Evolutionary conservation across 2,329 filamentous ascomycete genomes (phyloP), one percentile per base, ranked within the genome.

Genomic region (Sclerotinia glacialis): DNA sequence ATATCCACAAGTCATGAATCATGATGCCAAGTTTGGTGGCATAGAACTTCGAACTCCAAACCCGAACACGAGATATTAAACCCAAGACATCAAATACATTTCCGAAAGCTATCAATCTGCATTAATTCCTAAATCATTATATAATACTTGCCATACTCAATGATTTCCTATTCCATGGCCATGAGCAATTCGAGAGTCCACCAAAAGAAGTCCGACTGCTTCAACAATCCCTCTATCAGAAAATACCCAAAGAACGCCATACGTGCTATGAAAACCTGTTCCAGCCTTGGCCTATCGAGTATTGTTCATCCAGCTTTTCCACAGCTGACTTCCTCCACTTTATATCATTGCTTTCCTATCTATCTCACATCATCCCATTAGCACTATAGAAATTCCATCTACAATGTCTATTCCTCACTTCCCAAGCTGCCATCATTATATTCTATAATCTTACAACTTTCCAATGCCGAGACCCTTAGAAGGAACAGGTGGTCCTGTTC

Each of bases 401-500:
- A 61, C 28, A 34, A 40, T 55, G 28, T 40, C 61, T 40, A 34
- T 42, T 44, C 37, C 26, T 34, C n/a, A 16, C 42, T 60, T 42
- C 28, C 64, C 60, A 60, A 40, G 31, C 9, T n/a, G 7, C 40
- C 34, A n/a, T 65, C 58, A 73, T 56, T 69, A 47, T 66, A 73
- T 74, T 46, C 55, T 64, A 31, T 37, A 12, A 23, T 56, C 61
- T 44, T 53, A 58, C 66, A 61, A 23, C 31, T 70, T 52, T 49
- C 54, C 52, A 61, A 54, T 37, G 26, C 44, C 46, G 16, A 75
- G 52, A 52, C 70, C 71, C 23, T 70, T 65, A 12, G 69, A 37
- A 40, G 74, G 75, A n/a, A 67, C 18, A 23, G 75, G 75, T 42
- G 76, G 78, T 8, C 80, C 79, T 14, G 77, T 78, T 49, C 77